These are phyloP conservation scores for Aureobasidium lini DNA, from an alignment of 2,329 filamentous ascomycete species.

Conservation along the genomic window DNA sequence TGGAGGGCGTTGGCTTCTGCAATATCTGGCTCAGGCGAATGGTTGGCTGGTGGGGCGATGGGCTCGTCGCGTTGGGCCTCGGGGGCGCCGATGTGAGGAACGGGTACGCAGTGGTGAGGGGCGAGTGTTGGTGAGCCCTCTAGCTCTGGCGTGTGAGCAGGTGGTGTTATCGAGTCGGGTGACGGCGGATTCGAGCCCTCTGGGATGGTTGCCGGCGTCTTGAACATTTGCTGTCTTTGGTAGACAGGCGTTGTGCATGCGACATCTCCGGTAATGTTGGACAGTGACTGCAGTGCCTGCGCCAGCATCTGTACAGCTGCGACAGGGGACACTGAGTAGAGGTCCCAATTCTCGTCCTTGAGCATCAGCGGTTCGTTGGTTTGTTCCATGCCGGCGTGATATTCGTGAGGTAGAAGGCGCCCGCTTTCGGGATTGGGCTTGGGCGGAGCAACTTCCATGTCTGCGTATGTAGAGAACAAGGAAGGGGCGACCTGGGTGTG, in stretches of 20 bases:
- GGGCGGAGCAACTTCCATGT: background rate
- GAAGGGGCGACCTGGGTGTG: background rate
- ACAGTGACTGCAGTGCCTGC: constrained; percentile 50
- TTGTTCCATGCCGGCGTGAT: constrained; percentile 5
- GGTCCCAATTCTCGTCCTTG: constrained; percentile 47
- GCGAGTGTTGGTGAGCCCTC: constrained; percentile 34
- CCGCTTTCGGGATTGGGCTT: constrained; percentile 13
- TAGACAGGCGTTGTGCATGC: constrained; percentile 66
- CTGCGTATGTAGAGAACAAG: background rate
- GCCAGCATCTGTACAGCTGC: constrained; percentile 75
- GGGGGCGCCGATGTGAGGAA: constrained; percentile 39
- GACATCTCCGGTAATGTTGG: constrained; percentile 67
- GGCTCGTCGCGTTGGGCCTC: constrained; percentile 45
- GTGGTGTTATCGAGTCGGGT: background rate
- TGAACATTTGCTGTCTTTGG: constrained; percentile 55
- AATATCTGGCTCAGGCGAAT: constrained; percentile 16
- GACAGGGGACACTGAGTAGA: constrained; percentile 64
- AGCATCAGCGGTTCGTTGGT: constrained; percentile 25
- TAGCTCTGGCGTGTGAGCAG: constrained; percentile 23
- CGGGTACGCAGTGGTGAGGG: constrained; percentile 28
- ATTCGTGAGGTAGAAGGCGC: constrained; percentile 13
- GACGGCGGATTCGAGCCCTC: constrained; percentile 42
- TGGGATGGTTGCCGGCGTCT: constrained; percentile 36
- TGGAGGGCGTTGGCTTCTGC: constrained; percentile 65
- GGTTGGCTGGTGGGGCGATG: constrained; percentile 27